phyloP scores from a whole-genome alignment of 1,139 yeast species.

The Blastobotrys arbuscula region DNA sequence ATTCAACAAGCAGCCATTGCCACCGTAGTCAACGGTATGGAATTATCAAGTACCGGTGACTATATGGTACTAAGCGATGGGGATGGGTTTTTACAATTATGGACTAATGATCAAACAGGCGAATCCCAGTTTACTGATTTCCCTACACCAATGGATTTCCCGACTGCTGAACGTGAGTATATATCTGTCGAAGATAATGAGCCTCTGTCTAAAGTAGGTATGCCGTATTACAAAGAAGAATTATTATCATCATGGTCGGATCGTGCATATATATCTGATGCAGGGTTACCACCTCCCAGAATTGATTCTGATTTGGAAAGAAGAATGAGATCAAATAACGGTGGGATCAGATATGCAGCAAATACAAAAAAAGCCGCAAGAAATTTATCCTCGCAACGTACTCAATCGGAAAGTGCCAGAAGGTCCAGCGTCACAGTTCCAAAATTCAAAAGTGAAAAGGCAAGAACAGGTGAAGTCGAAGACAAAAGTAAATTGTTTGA shows the following conservation, averaged over 20 bases:
- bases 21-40: slow-evolving; percentile 51
- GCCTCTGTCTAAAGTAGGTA: slow-evolving; percentile 60
- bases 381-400: slow-evolving; percentile 41
- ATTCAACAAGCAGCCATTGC: slow-evolving; percentile 33
- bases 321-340: slow-evolving; percentile 26
- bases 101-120: slow-evolving; percentile 41
- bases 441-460: slow-evolving; percentile 67
- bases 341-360: slow-evolving; percentile 34
- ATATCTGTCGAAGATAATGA: slow-evolving; percentile 37
- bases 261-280: slow-evolving; percentile 24
- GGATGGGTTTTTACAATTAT: slow-evolving; percentile 61
- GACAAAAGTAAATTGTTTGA: slow-evolving; percentile 24
- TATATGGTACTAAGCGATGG: slow-evolving; percentile 65
- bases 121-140: slow-evolving; percentile 41
- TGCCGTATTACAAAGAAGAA: slow-evolving; percentile 80
- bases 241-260: slow-evolving; percentile 69
- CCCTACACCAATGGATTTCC: slow-evolving; percentile 48
- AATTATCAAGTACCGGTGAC: slow-evolving; percentile 77
- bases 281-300: slow-evolving; percentile 32
- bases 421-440: slow-evolving; percentile 42
- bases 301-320: slow-evolving; percentile 31
- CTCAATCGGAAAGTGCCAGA: slow-evolving; percentile 35
- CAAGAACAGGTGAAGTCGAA: slow-evolving; percentile 29
- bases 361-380: slow-evolving; percentile 46
- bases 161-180: slow-evolving; percentile 32